These are phyloP conservation scores for Rhodomyrtus psidioides DNA, from an alignment of 441 rosid genomes.

Conservation along the genomic window DNA sequence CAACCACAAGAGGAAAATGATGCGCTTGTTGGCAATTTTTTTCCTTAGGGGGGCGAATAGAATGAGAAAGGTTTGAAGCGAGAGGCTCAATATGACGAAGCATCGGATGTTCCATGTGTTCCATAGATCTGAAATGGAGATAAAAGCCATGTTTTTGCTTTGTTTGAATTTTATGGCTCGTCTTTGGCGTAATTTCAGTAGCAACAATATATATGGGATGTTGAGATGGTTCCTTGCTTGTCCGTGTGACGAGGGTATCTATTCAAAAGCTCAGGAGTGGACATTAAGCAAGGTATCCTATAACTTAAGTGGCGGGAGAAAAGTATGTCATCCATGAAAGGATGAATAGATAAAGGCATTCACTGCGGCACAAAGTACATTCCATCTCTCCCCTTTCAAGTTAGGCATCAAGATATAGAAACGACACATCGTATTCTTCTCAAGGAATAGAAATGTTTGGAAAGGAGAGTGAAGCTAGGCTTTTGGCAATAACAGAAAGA, in stretches of 20 bases:
- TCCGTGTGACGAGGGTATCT: too few species aligned
- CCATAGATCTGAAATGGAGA: neutral
- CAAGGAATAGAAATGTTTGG: neutral
- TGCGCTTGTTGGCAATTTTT: too few species aligned
- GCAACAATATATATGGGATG: neutral
- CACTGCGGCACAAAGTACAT: too few species aligned
- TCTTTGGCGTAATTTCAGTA: neutral
- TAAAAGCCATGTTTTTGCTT: neutral
- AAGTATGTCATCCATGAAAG: neutral
- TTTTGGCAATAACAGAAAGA: too few species aligned
- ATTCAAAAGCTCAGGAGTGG: neutral
- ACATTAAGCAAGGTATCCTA: neutral
- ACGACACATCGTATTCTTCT: neutral
- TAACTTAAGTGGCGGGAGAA: neutral
- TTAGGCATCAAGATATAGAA: too few species aligned
- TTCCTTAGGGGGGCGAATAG: neutral
- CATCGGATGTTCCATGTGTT: neutral
- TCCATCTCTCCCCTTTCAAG: too few species aligned
- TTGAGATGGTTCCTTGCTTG: neutral
- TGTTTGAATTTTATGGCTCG: too few species aligned
- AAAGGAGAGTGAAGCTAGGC: too few species aligned
- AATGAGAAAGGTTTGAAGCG: too few species aligned
- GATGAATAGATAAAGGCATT: neutral
- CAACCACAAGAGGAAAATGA: neutral
- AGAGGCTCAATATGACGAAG: too few species aligned